These are phyloP conservation scores for Xenosphaeropsis pyriputrescens DNA, from an alignment of 2,329 filamentous ascomycete genomes.

Conservation along the genomic window DNA sequence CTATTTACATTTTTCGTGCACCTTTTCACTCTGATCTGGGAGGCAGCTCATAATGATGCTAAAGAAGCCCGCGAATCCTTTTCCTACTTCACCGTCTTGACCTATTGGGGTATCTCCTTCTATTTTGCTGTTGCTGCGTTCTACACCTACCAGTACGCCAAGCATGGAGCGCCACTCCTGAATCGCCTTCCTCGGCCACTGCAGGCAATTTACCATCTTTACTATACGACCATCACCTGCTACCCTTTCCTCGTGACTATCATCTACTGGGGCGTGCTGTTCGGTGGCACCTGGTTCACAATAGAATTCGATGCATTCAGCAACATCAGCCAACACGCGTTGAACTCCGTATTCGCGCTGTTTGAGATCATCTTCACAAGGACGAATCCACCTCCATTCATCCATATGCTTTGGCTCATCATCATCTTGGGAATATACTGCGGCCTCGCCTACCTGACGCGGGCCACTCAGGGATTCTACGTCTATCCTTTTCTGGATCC, in stretches of 20 bases:
- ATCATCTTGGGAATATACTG: constrained; percentile 61
- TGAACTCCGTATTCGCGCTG: constrained; percentile 63
- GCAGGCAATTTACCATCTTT: constrained; percentile 48
- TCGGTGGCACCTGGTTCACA: constrained; percentile 32
- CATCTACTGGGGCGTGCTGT: constrained; percentile 56
- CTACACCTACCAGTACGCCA: constrained; percentile 56
- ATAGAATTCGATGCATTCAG: constrained; percentile 39
- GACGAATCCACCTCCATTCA: constrained; percentile 44
- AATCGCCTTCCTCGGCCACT: constrained; percentile 43
- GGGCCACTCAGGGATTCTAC: constrained; percentile 57
- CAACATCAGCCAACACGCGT: constrained; percentile 58
- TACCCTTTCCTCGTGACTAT: constrained; percentile 57
- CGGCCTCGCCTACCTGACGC: constrained; percentile 58
- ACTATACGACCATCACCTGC: constrained; percentile 46
- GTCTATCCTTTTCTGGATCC: constrained; percentile 68
- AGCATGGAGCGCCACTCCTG: constrained; percentile 37
- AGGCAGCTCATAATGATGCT: constrained; percentile 32
- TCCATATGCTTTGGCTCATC: constrained; percentile 54
- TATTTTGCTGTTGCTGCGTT: constrained; percentile 55
- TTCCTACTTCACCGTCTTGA: constrained; percentile 60
- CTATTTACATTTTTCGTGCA: constrained; percentile 58
- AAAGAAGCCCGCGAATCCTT: constrained; percentile 38
- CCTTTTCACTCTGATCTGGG: constrained; percentile 54
- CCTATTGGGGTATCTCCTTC: constrained; percentile 70
- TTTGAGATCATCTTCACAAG: constrained; percentile 59